Percentiles rank a stretch among this genome's conserved stretches.
These are phyloP conservation scores for Penicillium capsulatum DNA, from an alignment of 2,329 filamentous ascomycete genomes.

Conservation along the genomic window DNA sequence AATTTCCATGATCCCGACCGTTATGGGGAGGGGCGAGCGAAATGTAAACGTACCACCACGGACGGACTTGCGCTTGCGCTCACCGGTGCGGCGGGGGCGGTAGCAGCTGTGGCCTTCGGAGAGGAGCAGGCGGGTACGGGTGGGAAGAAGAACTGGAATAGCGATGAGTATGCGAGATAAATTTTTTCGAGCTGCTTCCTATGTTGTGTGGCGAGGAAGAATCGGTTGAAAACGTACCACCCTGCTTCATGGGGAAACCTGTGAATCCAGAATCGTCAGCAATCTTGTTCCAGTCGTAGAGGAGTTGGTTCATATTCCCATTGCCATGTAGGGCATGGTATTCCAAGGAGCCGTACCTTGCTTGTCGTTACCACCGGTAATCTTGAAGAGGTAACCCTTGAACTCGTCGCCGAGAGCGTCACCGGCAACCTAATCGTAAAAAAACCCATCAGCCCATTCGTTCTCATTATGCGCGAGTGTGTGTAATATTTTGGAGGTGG, in stretches of 20 bases:
- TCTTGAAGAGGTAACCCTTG: constrained; percentile 99
- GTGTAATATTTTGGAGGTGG: constrained; percentile 7
- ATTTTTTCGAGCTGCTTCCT: constrained; percentile 7
- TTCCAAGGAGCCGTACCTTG: constrained; percentile 56
- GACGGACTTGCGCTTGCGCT: constrained; percentile 99
- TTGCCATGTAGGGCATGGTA: background rate
- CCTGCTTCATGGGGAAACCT: constrained; percentile 99
- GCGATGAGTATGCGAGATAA: constrained; percentile 28
- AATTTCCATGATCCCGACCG: constrained; percentile 5
- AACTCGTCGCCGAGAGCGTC: constrained; percentile 98
- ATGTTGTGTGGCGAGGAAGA: constrained; percentile 24
- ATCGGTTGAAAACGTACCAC: constrained; percentile 48
- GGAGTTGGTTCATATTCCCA: background rate
- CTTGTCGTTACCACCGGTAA: constrained; percentile 99
- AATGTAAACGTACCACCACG: constrained; percentile 57
- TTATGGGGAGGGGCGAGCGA: constrained; percentile 1
- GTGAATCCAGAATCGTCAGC: constrained; percentile 25
- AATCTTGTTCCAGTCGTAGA: constrained; percentile 1
- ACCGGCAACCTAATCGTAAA: constrained; percentile 65
- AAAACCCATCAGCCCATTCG: constrained; percentile 32
- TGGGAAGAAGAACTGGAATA: constrained; percentile 71
- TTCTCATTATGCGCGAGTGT: constrained; percentile 17
- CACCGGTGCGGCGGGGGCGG: constrained; percentile 92
- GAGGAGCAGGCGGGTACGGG: constrained; percentile 96
- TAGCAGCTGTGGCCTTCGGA: constrained; percentile 96